Base-by-base conservation (phyloP, 1,284 basidiomycete species). In the Sanguinoderma infundibulare region DNA sequence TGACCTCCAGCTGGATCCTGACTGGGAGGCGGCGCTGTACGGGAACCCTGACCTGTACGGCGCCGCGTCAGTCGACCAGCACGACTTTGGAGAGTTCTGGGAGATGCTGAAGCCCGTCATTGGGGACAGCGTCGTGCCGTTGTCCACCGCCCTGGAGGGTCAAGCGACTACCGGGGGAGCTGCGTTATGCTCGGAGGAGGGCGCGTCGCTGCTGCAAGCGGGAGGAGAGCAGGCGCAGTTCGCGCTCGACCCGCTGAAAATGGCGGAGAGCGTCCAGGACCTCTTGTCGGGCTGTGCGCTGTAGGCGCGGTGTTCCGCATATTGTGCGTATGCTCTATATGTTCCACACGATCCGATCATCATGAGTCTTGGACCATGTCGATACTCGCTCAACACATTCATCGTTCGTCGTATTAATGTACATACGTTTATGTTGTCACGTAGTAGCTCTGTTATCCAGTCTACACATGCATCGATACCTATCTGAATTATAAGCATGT, bases 41-140 rank as follows among this genome's bases (percentile, higher is more conserved):
- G 54, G 54, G 22, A 56, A 47, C 38, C 34, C 57, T 9, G 62
- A 62, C 12, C 42, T 64, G 20, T 65, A 65, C 57, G 51, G 55
- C 12, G 47, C 44, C n/a, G 67, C 38, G 3, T 32, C 67, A 34
- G 59, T 42, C 9, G 63, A 26, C 12, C 17, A 69, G 30, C 51
- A 69, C 36, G 68, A 73, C 59, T 63, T 73, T 5, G 59, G 60
- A 38, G 69, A 72, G 63, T 66, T 74, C 34, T 72, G 67, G 72
- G 65, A 62, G 46, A 62, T 69, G 12, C 57, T 74, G 64, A 60
- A 60, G 55, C 71, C 71, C 14, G 61, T 74, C 22, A 50, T 72
- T 36, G 62, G 60, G 47, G 65, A 69, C 28, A 66, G 60, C 35
- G 51, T 62, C n/a, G 61, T 64, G 8, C 53, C 59, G 10, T 38